phyloP scores from a whole-genome alignment of 208 protist genomes.

The Wallacemonas sp. region DNA sequence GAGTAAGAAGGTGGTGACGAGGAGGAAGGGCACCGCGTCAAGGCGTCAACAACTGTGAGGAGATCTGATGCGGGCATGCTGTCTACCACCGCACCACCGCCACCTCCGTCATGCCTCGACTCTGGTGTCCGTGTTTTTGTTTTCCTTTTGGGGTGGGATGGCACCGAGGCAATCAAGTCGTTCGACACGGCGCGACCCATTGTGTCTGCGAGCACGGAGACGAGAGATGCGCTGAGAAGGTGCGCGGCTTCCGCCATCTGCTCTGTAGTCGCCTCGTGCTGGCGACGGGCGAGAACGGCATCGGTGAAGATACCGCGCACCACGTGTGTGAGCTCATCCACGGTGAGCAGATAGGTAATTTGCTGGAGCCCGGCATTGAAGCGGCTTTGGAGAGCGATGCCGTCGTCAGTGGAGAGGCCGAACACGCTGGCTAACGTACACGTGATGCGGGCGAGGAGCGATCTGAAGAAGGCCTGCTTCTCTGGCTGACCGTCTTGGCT shows the following conservation, averaged over 20 bases:
- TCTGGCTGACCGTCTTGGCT: background rate
- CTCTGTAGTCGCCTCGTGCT: background rate
- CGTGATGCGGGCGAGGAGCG: background rate
- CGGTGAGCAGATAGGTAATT: background rate
- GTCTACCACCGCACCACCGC: too few species aligned
- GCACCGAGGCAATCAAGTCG: too few species aligned
- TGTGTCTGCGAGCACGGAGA: background rate
- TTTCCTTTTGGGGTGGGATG: background rate
- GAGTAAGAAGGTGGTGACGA: too few species aligned
- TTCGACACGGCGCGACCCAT: background rate
- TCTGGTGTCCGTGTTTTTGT: background rate
- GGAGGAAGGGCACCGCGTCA: background rate
- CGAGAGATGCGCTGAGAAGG: background rate
- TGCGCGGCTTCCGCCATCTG: background rate
- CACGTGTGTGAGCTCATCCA: background rate
- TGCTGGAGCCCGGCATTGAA: conserved; percentile 5
- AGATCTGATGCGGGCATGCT: too few species aligned
- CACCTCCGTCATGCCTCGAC: background rate
- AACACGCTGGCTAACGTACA: background rate
- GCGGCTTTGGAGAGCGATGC: conserved; percentile 24
- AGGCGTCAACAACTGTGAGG: background rate
- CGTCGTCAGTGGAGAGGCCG: background rate
- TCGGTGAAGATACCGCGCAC: background rate
- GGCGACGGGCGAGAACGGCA: background rate
- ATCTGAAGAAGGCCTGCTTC: background rate